Evolutionary conservation across 495 filamentous ascomycete genomes (phyloP).

Genomic region (Haplographium delicatum): DNA sequence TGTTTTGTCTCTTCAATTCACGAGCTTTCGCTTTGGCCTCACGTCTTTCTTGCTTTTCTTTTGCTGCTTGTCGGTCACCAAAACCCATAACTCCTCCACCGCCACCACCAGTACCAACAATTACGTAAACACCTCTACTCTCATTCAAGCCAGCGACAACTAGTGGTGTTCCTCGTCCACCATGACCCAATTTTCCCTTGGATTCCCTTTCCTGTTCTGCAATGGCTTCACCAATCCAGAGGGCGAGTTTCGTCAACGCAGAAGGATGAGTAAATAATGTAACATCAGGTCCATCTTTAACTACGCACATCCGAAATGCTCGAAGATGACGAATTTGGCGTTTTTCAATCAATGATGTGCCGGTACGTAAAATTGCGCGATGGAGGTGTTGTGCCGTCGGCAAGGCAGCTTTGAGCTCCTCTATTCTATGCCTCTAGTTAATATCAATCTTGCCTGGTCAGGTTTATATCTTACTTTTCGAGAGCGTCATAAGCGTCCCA

Average conservation of each 20-base stretch:
- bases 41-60: constrained; percentile 51
- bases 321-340: constrained; percentile 86
- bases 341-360: constrained; percentile 85
- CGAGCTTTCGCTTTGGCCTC: constrained; percentile 59
- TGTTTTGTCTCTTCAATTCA: constrained; percentile 52
- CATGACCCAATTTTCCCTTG: constrained; percentile 59
- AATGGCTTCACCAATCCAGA: constrained; percentile 93
- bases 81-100: constrained; percentile 40
- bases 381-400: constrained; percentile 84
- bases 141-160: constrained; percentile 90
- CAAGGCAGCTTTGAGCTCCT: constrained; percentile 68
- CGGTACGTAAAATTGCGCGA: constrained; percentile 88
- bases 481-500: constrained; percentile 94
- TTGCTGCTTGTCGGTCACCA: constrained; percentile 56
- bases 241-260: constrained; percentile 83
- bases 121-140: constrained; percentile 81
- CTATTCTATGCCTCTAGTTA: constrained; percentile 45
- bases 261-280: constrained; percentile 84
- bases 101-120: constrained; percentile 79
- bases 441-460: constrained; percentile 14
- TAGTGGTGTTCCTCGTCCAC: constrained; percentile 72
- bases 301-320: constrained; percentile 90
- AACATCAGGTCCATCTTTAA: constrained; percentile 91
- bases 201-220: constrained; percentile 78
- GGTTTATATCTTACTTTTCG: constrained; percentile 46